Base-by-base conservation (phyloP, 164 flowering plant genomes). In the Pachysandra terminalis region DNA sequence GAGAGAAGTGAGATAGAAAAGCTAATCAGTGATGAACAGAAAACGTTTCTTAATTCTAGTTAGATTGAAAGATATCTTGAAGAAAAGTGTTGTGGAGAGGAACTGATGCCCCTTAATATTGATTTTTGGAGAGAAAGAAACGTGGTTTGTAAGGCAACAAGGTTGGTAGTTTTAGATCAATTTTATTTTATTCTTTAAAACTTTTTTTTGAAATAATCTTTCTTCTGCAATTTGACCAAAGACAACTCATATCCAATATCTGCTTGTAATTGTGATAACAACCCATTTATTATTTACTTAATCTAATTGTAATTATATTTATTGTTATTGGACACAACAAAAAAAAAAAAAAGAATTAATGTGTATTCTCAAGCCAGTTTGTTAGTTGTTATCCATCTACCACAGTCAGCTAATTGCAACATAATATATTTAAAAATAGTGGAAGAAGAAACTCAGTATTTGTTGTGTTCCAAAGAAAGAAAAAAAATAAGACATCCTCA, bases 101-200 rank as follows among this genome's bases (percentile, higher is more conserved):
- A 49, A 40, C 54, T 53, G 37, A 32, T 3, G 61, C 37, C 21
- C 25, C 51, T 79, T 73, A 73, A 73, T 75, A 79, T 40, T 68
- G 77, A 62, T 68, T 73, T 69, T 65, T 63, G 49, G 69, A 37
- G 64, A 66, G 57, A 64, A 67, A 75, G 81, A 75, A 71, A 41
- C 77, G 77, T 72, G 72, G 77, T 5, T 54, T 16, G 52, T 68
- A 77, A 80, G 79, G 79, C 64, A 71, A 40, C 71, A 25, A 19
- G 68, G 68, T 66, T 70, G 79, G 73, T 65, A 72, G 75, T 79
- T 78, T 74, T 58, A 67, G 61, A 69, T 53, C 45, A 41, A 16
- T 60, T 24, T 57, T 61, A 64, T 67, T 65, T 17, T 21, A 37
- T 58, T 45, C n/a, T n/a, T n/a, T n/a, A n/a, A n/a, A n/a, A n/a